These are phyloP conservation scores for Fraxinus americana DNA, from an alignment of 257 asterid species.

Conservation along the genomic window DNA sequence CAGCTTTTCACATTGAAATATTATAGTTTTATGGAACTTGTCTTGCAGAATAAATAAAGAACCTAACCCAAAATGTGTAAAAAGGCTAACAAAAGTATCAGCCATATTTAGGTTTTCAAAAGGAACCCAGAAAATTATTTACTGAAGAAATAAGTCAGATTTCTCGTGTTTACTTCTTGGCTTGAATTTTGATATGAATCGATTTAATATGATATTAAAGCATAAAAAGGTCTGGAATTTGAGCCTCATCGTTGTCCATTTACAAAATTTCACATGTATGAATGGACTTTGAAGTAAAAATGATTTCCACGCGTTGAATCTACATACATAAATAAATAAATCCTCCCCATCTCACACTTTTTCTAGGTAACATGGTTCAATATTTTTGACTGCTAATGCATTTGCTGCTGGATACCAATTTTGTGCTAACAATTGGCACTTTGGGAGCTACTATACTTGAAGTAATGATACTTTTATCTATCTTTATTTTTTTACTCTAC, in stretches of 20 bases:
- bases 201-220: too few relatives aligned
- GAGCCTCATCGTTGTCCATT: too few relatives aligned
- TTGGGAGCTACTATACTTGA: neutral
- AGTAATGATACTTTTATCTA: neutral
- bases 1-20: neutral
- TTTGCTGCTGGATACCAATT: neutral
- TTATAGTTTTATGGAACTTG: neutral
- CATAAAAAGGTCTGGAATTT: too few relatives aligned
- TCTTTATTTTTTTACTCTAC: neutral
- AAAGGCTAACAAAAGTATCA: neutral
- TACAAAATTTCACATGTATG: too few relatives aligned
- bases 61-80: neutral
- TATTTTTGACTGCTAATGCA: neutral
- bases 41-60: neutral
- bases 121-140: neutral
- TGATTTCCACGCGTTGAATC: too few relatives aligned
- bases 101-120: neutral
- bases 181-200: too few relatives aligned
- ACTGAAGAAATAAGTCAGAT: too few relatives aligned
- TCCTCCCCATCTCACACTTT: too few relatives aligned
- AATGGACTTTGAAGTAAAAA: too few relatives aligned
- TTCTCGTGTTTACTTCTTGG: too few relatives aligned
- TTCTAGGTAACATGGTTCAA: too few relatives aligned
- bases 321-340: too few relatives aligned
- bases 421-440: neutral